phyloP scores from a whole-genome alignment of 108 stramenopile species.

The Nitzschia sp. region DNA sequence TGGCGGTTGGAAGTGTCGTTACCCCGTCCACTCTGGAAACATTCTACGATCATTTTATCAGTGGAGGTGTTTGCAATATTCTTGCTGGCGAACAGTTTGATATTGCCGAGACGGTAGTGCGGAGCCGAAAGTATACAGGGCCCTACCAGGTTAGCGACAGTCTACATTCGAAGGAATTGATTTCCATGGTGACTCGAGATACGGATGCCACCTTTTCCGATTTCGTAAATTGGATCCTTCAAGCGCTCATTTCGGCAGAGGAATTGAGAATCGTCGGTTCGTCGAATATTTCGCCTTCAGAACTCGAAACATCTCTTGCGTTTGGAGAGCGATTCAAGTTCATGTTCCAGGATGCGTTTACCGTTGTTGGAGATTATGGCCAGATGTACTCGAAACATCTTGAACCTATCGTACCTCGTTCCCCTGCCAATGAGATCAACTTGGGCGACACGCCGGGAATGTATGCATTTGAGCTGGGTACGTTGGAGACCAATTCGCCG shows the following conservation, averaged over 20 bases:
- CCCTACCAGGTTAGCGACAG: neutral
- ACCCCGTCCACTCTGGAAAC: neutral
- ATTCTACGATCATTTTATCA: neutral
- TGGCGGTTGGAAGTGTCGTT: neutral
- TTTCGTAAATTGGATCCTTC: slow-evolving; percentile 50
- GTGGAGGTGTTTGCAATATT: slow-evolving; percentile 13
- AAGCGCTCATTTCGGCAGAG: slow-evolving; percentile 49
- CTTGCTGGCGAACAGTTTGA: slow-evolving; percentile 26
- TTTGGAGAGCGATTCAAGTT: slow-evolving; percentile 19
- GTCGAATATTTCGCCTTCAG: slow-evolving; percentile 14
- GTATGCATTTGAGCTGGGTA: slow-evolving; percentile 46
- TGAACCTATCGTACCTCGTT: slow-evolving; percentile 21
- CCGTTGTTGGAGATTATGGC: slow-evolving; percentile 56
- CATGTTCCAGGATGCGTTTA: slow-evolving; percentile 38
- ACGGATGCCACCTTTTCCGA: slow-evolving; percentile 10
- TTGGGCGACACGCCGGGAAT: slow-evolving; percentile 41
- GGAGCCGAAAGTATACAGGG: neutral
- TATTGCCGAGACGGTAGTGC: neutral
- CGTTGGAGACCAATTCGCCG: neutral
- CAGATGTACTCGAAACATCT: slow-evolving; percentile 32
- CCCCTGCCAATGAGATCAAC: slow-evolving; percentile 42
- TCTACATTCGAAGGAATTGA: slow-evolving; percentile 14
- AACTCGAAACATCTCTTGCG: neutral
- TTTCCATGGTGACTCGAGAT: slow-evolving; percentile 14
- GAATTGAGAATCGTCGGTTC: slow-evolving; percentile 28